Percentiles rank a stretch among this genome's conserved stretches.
Evolutionary conservation across 2,329 filamentous ascomycete species (phyloP).

Genomic region (Colletotrichum echinochloae): DNA sequence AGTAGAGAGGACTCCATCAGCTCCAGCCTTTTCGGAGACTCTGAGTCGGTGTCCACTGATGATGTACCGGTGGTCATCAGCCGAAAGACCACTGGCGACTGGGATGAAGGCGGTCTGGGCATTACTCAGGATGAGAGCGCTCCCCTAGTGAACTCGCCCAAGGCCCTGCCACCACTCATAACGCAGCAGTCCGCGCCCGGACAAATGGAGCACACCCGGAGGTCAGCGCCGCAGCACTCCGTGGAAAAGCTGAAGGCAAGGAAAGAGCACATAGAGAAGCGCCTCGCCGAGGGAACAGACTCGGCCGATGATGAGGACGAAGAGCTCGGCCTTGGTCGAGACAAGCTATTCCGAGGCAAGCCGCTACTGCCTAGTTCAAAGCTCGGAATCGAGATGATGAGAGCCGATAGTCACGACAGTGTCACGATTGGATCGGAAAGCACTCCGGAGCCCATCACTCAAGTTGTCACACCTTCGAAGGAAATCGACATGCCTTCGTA

Average conservation of each 20-base stretch:
- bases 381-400: conserved; percentile 97
- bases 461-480: conserved; percentile 63
- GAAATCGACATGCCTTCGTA: conserved; percentile 52
- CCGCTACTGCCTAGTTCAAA: conserved; percentile 81
- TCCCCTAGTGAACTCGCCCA: conserved; percentile 51
- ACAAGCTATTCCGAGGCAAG: conserved; percentile 65
- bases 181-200: conserved; percentile 75
- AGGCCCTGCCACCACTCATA: conserved; percentile 65
- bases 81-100: conserved; percentile 80
- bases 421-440: conserved; percentile 66
- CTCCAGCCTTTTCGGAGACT: conserved; percentile 88
- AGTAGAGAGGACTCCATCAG: conserved; percentile 91
- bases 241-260: conserved; percentile 80
- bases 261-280: conserved; percentile 79
- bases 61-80: conserved; percentile 82
- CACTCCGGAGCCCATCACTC: conserved; percentile 63
- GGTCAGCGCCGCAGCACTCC: conserved; percentile 70
- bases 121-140: conserved; percentile 74
- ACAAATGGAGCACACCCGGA: conserved; percentile 64
- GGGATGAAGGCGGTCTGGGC: conserved; percentile 82
- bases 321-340: conserved; percentile 72
- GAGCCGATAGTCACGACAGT: conserved; percentile 93
- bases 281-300: conserved; percentile 79
- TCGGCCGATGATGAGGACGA: conserved; percentile 97
- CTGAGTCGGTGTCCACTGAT: conserved; percentile 81